phyloP scores from a whole-genome alignment of 1,284 basidiomycete genomes.

The Irpex sp. region DNA sequence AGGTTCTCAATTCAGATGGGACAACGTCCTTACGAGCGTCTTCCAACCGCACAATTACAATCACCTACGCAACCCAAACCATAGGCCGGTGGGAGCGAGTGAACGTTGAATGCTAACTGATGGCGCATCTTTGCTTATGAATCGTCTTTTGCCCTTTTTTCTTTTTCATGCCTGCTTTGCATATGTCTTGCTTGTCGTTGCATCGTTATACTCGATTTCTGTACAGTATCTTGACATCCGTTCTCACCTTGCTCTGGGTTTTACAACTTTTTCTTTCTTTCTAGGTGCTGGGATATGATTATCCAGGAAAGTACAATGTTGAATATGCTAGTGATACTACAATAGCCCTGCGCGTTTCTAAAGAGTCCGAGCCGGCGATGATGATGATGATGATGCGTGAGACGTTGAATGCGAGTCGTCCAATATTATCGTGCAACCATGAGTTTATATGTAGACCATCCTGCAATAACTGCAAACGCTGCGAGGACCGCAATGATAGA shows the following conservation, averaged over 20 bases:
- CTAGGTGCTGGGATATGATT: not conserved
- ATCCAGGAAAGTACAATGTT: not conserved
- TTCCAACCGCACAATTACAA: conserved; percentile 1
- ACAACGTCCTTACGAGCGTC: not conserved
- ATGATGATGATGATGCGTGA: not conserved
- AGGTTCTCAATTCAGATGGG: conserved; percentile 1
- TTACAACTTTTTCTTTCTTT: not conserved
- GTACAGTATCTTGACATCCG: not conserved
- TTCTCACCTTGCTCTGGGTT: not conserved
- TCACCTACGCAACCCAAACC: not conserved
- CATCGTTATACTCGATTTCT: not conserved
- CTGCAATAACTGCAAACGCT: conserved; percentile 75
- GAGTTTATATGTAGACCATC: conserved; percentile 77
- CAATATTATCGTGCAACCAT: conserved; percentile 42
- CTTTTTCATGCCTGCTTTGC: not conserved
- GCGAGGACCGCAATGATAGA: conserved; percentile 78
- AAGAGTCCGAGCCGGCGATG: not conserved
- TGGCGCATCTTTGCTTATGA: not conserved
- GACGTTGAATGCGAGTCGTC: not conserved
- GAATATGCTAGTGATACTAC: conserved; percentile 7
- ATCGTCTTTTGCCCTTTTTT: not conserved
- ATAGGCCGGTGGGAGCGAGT: not conserved
- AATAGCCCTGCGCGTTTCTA: not conserved
- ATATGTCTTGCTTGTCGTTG: not conserved
- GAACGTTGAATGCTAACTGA: not conserved